phyloP scores from a whole-genome alignment of 768 basidiomycete genomes.

The Trametes maxima region DNA sequence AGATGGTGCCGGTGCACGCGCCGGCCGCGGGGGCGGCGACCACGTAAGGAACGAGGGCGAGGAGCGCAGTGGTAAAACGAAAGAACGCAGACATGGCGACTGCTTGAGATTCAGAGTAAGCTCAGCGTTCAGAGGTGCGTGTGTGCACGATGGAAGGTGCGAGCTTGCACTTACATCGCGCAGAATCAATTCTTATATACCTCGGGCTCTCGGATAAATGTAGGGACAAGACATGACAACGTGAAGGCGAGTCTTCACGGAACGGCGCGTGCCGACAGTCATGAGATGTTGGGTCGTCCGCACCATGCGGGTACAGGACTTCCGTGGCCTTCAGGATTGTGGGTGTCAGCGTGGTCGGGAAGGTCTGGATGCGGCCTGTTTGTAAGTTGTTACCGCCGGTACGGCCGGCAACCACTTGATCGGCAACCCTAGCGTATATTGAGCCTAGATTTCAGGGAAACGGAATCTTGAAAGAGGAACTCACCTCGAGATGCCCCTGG shows the following conservation, averaged over 20 bases:
- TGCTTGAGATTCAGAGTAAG: not conserved
- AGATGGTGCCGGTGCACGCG: conserved; percentile 53
- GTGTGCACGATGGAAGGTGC: not conserved
- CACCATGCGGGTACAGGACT: not conserved
- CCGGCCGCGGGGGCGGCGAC: conserved; percentile 10
- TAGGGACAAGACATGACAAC: not conserved
- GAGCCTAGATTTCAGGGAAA: too few species aligned
- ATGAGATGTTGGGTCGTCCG: not conserved
- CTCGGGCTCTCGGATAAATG: not conserved
- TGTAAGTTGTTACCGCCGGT: too few species aligned
- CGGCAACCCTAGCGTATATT: too few species aligned
- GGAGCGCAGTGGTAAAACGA: conserved; percentile 13
- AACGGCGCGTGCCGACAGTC: not conserved
- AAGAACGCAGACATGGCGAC: conserved; percentile 13
- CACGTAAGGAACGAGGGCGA: conserved; percentile 10
- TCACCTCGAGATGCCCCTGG: too few species aligned
- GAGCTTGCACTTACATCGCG: not conserved
- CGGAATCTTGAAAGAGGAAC: too few species aligned
- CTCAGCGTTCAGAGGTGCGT: not conserved
- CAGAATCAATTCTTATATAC: not conserved
- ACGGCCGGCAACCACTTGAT: too few species aligned
- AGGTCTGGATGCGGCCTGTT: too few species aligned
- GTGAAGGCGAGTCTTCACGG: not conserved
- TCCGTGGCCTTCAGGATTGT: not conserved
- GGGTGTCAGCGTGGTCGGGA: not conserved